These are phyloP conservation scores for Phialophora macrospora DNA, from an alignment of 2,329 filamentous ascomycete genomes.

Conservation along the genomic window DNA sequence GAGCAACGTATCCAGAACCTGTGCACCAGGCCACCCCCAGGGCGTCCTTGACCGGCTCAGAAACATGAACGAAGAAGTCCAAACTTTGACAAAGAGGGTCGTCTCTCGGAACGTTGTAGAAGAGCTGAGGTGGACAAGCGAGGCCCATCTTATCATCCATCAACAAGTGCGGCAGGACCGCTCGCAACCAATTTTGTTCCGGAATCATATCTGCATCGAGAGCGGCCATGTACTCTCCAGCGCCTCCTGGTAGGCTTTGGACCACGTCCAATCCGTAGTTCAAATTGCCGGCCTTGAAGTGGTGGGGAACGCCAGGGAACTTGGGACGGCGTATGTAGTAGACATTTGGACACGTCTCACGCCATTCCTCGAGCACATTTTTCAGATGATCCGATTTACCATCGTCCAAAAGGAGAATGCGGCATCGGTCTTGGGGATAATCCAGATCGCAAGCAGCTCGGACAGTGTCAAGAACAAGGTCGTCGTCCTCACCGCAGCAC, in stretches of 20 bases:
- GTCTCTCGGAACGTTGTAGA: constrained; percentile 41
- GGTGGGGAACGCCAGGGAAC: constrained; percentile 42
- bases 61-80: constrained; percentile 41
- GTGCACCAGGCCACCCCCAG: constrained; percentile 43
- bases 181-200: constrained; percentile 42
- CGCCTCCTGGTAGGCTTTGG: constrained; percentile 58
- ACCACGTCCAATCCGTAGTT: constrained; percentile 63
- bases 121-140: constrained; percentile 47
- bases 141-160: constrained; percentile 40
- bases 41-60: constrained; percentile 42
- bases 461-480: constrained; percentile 61
- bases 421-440: constrained; percentile 59
- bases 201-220: constrained; percentile 46
- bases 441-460: constrained; percentile 59
- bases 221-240: constrained; percentile 56
- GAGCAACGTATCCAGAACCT: constrained; percentile 42
- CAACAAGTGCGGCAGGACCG: constrained; percentile 40
- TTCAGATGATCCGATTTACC: constrained; percentile 46
- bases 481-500: constrained; percentile 62
- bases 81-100: constrained; percentile 43
- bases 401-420: constrained; percentile 62
- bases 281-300: constrained; percentile 42
- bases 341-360: constrained; percentile 46
- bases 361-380: constrained; percentile 45
- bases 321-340: constrained; percentile 53